Conservation (phyloP, 2,329 filamentous ascomycete species). For the Alternaria conjuncta region DNA sequence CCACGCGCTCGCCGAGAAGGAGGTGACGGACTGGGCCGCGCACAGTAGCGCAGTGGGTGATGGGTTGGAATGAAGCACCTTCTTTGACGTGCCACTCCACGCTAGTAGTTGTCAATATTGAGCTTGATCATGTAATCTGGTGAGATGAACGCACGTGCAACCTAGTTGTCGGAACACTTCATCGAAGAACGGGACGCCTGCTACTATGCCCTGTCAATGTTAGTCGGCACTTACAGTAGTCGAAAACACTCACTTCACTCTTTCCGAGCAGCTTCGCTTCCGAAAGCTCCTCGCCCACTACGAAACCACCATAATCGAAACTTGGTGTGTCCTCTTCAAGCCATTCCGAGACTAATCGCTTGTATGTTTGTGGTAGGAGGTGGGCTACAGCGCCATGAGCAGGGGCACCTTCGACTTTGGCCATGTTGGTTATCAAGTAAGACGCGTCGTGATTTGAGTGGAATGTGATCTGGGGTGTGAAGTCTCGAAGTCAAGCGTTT, state of each 20-base stretch:
- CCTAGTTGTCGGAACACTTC: conserved; percentile 90
- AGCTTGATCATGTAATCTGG: neutral
- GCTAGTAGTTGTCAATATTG: conserved; percentile 37
- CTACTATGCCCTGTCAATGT: conserved; percentile 71
- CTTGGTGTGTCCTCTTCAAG: conserved; percentile 95
- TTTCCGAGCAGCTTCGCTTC: conserved; percentile 64
- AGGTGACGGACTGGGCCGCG: conserved; percentile 81
- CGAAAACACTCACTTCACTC: conserved; percentile 52
- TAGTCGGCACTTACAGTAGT: neutral
- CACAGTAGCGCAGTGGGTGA: conserved; percentile 77
- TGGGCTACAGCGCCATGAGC: conserved; percentile 68
- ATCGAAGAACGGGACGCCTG: conserved; percentile 92
- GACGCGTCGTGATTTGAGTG: neutral
- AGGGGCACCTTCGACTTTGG: conserved; percentile 58
- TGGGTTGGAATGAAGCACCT: conserved; percentile 68
- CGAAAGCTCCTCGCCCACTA: conserved; percentile 74
- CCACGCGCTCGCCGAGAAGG: conserved; percentile 91
- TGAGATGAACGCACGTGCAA: conserved; percentile 65
- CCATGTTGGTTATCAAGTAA: conserved; percentile 8
- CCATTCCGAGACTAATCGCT: conserved; percentile 80
- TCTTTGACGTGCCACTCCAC: conserved; percentile 87
- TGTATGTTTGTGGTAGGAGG: conserved; percentile 85
- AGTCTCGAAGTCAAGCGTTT: neutral
- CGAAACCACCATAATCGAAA: conserved; percentile 96
- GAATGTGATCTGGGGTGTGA: neutral